These are phyloP conservation scores for Dryas drummondii DNA, from an alignment of 306 rosid genomes.

Conservation along the genomic window DNA sequence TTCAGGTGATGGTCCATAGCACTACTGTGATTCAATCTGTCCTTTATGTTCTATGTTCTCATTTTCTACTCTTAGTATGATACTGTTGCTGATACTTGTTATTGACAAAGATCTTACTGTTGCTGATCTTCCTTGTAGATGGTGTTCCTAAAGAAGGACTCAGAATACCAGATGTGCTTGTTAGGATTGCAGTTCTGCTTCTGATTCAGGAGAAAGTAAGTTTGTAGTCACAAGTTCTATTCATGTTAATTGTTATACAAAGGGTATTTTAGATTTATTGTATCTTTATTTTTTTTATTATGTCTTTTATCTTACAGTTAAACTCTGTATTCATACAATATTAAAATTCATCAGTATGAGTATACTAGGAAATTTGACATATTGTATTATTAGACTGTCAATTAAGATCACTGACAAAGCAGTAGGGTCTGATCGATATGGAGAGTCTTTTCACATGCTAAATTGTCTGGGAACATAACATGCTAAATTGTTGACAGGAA, in stretches of 20 bases:
- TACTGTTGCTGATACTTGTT: neutral
- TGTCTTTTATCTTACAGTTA: too few relatives aligned
- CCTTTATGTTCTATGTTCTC: neutral
- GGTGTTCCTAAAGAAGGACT: slow-evolving; percentile 99
- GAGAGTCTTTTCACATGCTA: too few relatives aligned
- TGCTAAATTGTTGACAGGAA: neutral
- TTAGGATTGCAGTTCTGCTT: slow-evolving; percentile 77
- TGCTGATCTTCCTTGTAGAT: slow-evolving; percentile 50
- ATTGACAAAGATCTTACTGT: slow-evolving; percentile 5
- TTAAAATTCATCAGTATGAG: neutral
- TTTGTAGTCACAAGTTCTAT: slow-evolving; percentile 6
- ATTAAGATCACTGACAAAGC: neutral
- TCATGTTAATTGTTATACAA: neutral
- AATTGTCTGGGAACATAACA: neutral
- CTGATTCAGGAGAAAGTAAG: slow-evolving; percentile 82
- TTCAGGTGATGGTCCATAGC: slow-evolving; percentile 59
- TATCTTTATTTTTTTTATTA: neutral
- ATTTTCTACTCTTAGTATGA: slow-evolving; percentile 4
- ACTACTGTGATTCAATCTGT: neutral
- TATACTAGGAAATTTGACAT: neutral
- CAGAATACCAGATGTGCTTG: slow-evolving; percentile 83
- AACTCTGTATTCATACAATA: neutral
- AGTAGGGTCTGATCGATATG: neutral
- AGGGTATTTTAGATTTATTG: neutral
- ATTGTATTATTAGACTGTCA: neutral